Evolutionary conservation across 1,284 basidiomycete species (phyloP).

Genomic region (Trichosporon coremiiforme): DNA sequence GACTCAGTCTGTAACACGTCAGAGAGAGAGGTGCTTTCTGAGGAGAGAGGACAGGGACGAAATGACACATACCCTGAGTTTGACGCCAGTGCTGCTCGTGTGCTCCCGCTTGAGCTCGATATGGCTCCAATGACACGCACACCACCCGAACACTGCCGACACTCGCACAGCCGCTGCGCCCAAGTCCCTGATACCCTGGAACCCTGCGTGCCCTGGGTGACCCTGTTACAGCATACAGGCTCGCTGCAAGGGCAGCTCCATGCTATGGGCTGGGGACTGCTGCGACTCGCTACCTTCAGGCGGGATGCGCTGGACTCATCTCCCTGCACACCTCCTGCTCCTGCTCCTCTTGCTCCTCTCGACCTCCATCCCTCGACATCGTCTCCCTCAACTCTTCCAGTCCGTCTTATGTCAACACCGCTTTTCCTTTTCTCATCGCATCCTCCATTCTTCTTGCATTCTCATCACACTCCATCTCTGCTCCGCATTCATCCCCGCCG

Average conservation of each 20-base stretch:
- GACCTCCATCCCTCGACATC: not conserved
- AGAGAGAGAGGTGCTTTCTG: conserved; percentile 6
- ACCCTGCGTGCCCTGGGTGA: not conserved
- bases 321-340: not conserved
- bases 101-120: not conserved
- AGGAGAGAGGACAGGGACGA: not conserved
- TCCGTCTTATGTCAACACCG: conserved; percentile 4
- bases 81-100: too few relatives aligned
- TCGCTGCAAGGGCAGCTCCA: too few relatives aligned
- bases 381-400: not conserved
- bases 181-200: not conserved
- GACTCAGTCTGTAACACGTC: conserved; percentile 13
- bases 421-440: not conserved
- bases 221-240: conserved; percentile 10
- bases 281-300: not conserved
- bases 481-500: not conserved
- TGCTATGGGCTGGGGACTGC: too few relatives aligned
- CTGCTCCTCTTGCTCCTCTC: not conserved
- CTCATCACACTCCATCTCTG: not conserved
- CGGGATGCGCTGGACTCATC: not conserved
- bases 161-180: not conserved
- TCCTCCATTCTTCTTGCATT: not conserved
- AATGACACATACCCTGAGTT: conserved; percentile 10
- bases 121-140: not conserved
- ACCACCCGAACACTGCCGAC: not conserved